Conservation (phyloP, 495 filamentous ascomycete genomes). For the Immersiella caudata region DNA sequence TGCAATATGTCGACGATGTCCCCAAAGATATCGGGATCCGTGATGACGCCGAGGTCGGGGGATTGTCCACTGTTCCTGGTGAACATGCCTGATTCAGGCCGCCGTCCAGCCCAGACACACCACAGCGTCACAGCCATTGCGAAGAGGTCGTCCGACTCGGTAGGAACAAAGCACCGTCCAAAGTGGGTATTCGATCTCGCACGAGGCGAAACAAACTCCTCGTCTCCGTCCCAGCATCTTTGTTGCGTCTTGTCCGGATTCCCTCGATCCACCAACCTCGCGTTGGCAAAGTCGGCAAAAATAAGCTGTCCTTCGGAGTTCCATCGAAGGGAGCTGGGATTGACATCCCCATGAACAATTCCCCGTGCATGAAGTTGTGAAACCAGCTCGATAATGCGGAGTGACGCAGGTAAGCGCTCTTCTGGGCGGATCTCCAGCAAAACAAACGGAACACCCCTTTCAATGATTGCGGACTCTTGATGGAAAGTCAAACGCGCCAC, state of each 20-base stretch:
- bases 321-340: constrained; percentile 14
- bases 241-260: background rate
- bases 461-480: constrained; percentile 8
- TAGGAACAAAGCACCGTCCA: constrained; percentile 4
- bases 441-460: background rate
- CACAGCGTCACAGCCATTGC: constrained; percentile 15
- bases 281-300: constrained; percentile 9
- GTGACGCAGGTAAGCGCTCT: constrained; percentile 9
- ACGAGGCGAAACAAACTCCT: constrained; percentile 12
- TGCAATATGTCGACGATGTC: constrained; percentile 11
- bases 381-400: constrained; percentile 13
- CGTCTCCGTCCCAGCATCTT: constrained; percentile 4
- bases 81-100: constrained; percentile 8
- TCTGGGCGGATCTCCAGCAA: background rate
- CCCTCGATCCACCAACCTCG: background rate
- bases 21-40: constrained; percentile 13
- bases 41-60: constrained; percentile 16
- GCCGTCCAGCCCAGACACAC: constrained; percentile 15
- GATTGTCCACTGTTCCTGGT: background rate
- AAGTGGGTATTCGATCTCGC: background rate
- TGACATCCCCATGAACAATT: constrained; percentile 16
- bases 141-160: constrained; percentile 16
- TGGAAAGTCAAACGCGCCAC: background rate
- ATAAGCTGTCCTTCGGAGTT: constrained; percentile 3
- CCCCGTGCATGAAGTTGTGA: constrained; percentile 12